Evolutionary conservation across 1,284 basidiomycete genomes (phyloP), one percentile per base, ranked within the genome.

Genomic region (Cutaneotrichosporon arboriforme): DNA sequence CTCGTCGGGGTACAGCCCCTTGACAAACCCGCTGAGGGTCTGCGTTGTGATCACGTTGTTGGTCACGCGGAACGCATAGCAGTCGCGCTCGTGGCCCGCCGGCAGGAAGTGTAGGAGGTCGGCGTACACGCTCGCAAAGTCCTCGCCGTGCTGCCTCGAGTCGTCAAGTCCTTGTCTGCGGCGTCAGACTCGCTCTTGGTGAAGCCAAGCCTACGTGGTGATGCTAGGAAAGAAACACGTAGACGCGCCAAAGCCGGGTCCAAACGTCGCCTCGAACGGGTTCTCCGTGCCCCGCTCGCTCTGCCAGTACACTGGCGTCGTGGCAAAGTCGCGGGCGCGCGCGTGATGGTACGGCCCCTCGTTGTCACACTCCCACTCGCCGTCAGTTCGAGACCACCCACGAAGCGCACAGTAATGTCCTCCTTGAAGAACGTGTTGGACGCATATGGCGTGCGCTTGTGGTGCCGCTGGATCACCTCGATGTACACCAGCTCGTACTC

Each of bases 381-480:
- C 8, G 53, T 48, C 21, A 44, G 45, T 12, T 26, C 14, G n/a
- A 20, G 17, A 15, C 4, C 21, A n/a, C 39, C 13, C 4, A 21
- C 12, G 0, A 8, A 2, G 55, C 59, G 44, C 50, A 62, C 62
- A 5, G 46, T 23, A 14, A 66, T 57, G 55, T 66, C 65, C 53
- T 72, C 69, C 48, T 64, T 60, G 59, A 62, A 65, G 49, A 72
- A 68, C 5, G 60, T 66, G 56, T 72, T 72, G 17, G 66, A 66
- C 20, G 67, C 60, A 49, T 72, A 72, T 4, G 70, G 70, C 14
- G 70, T 72, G 4, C 70, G 58, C 65, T 72, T 72, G 60, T 70
- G 67, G 51, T 72, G 70, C 15, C 70, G 54, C 51, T 72, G 67
- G 37, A 72, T 67, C 15, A 69, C 65, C 49, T 72, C 68, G 45